These are phyloP conservation scores for Aegle marmelos DNA, from an alignment of 345 rosid species.

Conservation along the genomic window DNA sequence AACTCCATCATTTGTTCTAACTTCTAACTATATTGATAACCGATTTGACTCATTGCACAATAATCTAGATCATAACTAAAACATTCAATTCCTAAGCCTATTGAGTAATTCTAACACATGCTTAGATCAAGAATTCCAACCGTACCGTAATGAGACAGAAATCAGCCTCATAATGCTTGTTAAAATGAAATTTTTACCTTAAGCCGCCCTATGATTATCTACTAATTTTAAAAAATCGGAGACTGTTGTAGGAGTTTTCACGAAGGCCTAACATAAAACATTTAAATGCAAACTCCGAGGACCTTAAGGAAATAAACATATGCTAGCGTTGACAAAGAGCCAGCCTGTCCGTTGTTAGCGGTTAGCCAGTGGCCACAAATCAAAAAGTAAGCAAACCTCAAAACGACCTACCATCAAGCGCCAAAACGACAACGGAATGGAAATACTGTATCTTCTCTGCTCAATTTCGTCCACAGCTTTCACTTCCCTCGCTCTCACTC, in stretches of 20 bases:
- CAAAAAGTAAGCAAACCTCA: background rate
- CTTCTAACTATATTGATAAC: too few relatives aligned
- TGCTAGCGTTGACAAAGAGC: background rate
- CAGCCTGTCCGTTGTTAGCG: background rate
- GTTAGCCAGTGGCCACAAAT: background rate
- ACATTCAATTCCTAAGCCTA: too few relatives aligned
- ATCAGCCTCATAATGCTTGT: background rate
- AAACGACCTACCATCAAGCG: background rate
- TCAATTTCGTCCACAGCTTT: constrained; percentile 32
- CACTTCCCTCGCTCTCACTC: constrained; percentile 37
- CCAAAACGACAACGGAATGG: constrained; percentile 31
- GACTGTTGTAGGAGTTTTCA: background rate
- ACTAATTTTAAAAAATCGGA: background rate
- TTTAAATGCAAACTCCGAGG: background rate
- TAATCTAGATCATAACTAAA: too few relatives aligned
- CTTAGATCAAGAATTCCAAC: too few relatives aligned
- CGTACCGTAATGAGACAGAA: background rate
- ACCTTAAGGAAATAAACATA: background rate
- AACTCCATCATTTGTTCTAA: too few relatives aligned
- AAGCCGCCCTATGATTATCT: too few relatives aligned
- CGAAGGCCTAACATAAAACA: background rate
- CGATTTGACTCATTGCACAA: too few relatives aligned
- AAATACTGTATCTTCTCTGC: constrained; percentile 40
- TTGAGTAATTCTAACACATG: too few relatives aligned
- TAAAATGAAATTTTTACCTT: background rate